Base-by-base conservation (phyloP, 352 stramenopile genomes). In the Blastocystis sp. region DNA sequence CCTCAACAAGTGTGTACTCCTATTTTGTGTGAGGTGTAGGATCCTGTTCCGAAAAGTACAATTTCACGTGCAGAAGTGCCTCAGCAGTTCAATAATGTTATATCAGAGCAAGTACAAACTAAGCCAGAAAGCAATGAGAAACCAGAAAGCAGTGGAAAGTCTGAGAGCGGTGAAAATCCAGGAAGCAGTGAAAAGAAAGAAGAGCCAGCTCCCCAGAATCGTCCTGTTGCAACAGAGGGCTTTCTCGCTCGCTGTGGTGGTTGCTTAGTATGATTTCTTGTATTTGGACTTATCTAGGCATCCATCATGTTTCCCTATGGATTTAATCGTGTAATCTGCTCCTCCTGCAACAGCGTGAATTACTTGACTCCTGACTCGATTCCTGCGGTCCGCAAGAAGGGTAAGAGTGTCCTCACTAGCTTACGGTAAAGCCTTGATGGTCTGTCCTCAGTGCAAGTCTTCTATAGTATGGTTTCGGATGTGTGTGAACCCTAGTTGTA, bases 321-420 rank as follows among this genome's bases (percentile, higher is more conserved):
- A 16, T 69, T 41, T 45, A 68, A 34, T 66, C 73, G 73, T 43
- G 26, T 65, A 7, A 65, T 20, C 20, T 85, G 73, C 55, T 13
- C 55, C 26, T 20, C 30, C 2, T 85, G 73, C 41, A 39, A 53
- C 16, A 53, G 43, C 20, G 26, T 85, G 8, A 85, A 85, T 34
- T 85, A 66, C 53, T 69, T 85, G 73, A 41, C 73, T 8, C 30
- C 73, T 8, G 30, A 85, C 55, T 65, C 39, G 50, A 68, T 85
- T 66, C 73, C 73, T n/a, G 50, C 30, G 4, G 73, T 85, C 0
- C 47, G 53, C n/a, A 20, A 55, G 6, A 85, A 85, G 45, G 73
- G 73, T 85, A 47, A 2, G 47, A 16, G 30, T 55, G 5, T 39
- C 4, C 0, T 65, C 13, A 13, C 7, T 53, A 1, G 24, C 68